phyloP scores from a whole-genome alignment of 257 asterid genomes.

The Scutellaria barbata region DNA sequence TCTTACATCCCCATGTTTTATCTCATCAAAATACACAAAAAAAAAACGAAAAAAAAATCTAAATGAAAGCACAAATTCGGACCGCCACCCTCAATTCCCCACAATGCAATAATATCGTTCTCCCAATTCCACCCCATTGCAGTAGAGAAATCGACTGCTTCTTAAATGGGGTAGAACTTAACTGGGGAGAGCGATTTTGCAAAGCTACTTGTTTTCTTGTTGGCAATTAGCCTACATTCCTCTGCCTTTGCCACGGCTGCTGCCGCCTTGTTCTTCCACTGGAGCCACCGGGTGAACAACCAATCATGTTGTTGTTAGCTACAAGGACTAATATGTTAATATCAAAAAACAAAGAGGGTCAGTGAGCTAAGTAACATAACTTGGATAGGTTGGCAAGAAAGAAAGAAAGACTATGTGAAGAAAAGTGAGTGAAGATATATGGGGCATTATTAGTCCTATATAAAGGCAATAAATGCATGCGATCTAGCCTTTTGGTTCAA shows the following conservation, averaged over 20 bases:
- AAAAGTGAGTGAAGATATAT: conserved; percentile 36
- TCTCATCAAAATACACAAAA: conserved; percentile 16
- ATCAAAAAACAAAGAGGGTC: background rate
- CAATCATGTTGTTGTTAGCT: conserved; percentile 30
- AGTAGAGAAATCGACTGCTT: background rate
- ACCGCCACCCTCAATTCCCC: conserved; percentile 62
- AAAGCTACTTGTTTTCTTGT: conserved; percentile 32
- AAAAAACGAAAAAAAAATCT: conserved; percentile 24
- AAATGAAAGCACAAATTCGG: conserved; percentile 39
- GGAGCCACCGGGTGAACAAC: conserved; percentile 22
- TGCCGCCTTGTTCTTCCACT: conserved; percentile 21
- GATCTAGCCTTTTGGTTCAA: conserved; percentile 25
- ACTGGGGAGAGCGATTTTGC: conserved; percentile 45
- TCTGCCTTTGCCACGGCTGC: conserved; percentile 7
- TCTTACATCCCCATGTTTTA: conserved; percentile 42
- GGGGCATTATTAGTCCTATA: conserved; percentile 28
- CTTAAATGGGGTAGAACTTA: conserved; percentile 21
- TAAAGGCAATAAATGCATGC: conserved; percentile 25
- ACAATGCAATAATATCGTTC: conserved; percentile 46
- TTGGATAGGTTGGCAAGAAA: background rate
- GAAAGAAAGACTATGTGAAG: conserved; percentile 3
- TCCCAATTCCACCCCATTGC: conserved; percentile 38
- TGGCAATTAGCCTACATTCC: conserved; percentile 6
- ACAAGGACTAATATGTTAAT: background rate
- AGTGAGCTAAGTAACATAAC: background rate